phyloP scores from a whole-genome alignment of 2,329 filamentous ascomycete species.

The Sclerotinia glacialis region DNA sequence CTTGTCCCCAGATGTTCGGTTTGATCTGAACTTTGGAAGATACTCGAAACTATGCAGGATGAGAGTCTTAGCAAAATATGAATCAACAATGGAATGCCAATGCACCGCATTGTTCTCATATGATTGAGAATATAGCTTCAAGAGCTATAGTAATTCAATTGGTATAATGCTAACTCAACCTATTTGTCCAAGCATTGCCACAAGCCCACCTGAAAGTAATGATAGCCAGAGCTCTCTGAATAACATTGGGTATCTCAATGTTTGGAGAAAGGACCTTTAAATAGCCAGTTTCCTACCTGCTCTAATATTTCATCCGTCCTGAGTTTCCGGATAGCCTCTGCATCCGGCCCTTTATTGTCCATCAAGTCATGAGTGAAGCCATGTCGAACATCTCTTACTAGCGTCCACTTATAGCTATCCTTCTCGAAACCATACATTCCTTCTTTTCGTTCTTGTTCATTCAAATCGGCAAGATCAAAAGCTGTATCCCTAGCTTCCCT shows the following conservation, averaged over 20 bases:
- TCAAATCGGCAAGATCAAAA: slow-evolving; percentile 25
- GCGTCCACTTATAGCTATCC: slow-evolving; percentile 27
- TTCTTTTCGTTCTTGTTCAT: slow-evolving; percentile 18
- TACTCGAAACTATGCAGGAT: neutral
- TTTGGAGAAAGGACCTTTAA: slow-evolving; percentile 26
- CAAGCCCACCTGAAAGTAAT: neutral
- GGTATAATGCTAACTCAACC: neutral
- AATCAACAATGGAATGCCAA: neutral
- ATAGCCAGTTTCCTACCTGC: slow-evolving; percentile 28
- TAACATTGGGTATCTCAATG: neutral
- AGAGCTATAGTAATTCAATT: neutral
- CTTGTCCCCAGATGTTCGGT: neutral
- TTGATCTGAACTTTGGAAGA: neutral
- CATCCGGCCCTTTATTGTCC: slow-evolving; percentile 24
- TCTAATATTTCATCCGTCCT: slow-evolving; percentile 24
- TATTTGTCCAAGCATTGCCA: neutral
- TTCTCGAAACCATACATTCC: slow-evolving; percentile 27
- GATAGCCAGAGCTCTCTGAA: neutral
- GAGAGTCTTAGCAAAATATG: neutral
- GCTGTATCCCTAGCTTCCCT: slow-evolving; percentile 27
- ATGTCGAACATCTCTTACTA: slow-evolving; percentile 28
- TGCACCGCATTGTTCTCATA: neutral
- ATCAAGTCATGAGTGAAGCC: slow-evolving; percentile 29
- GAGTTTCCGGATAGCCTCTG: slow-evolving; percentile 22
- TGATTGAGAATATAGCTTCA: neutral